Evolutionary conservation across 805 yeast genomes (phyloP), one percentile per base, ranked within the genome.

Genomic region (Saturnispora hagleri): DNA sequence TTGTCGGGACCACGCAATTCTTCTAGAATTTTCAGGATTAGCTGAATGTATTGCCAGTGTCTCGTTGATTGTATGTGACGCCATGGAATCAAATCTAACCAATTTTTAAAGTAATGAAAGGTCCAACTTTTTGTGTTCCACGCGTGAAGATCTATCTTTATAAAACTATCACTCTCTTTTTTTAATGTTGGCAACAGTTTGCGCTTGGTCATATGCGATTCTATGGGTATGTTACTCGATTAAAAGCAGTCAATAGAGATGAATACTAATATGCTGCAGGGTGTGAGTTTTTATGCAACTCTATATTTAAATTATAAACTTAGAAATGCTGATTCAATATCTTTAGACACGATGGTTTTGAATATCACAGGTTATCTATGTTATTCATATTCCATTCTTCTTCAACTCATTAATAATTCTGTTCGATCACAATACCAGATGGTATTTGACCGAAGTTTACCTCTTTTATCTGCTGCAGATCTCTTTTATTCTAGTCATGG

Each of bases 1-100:
- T 57, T 82, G 85, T 57, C 81, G 79, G 10, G 95, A 86, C 96
- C 96, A 89, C 10, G 88, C 76, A 9, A 84, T 48, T 15, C 53
- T 46, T 33, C 52, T 44, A 9, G 36, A 18, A 22, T 38, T 51
- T n/a, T 26, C 41, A 4, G 17, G 42, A 6, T 35, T 26, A 5
- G 41, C 41, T 8, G 64, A 45, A 17, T 64, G 53, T 17, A 59
- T 57, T 24, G 60, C 57, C 5, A 62, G 54, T 4, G 60, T 59
- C 33, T 63, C 67, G 41, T 62, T 60, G 24, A 59, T 48, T 35
- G 43, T 36, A 17, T 46, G 47, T 34, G 27, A 3, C 5, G 28
- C 24, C 51, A 42, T 48, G 20, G n/a, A 27, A 36, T 15, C n/a
- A 6, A 20, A 27, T 4, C 26, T 38, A 8, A 38, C 7, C 24